Percentiles rank a stretch among this genome's conserved stretches.
Conservation (phyloP, 345 rosid genomes). For the Clarkia xantiana region DNA sequence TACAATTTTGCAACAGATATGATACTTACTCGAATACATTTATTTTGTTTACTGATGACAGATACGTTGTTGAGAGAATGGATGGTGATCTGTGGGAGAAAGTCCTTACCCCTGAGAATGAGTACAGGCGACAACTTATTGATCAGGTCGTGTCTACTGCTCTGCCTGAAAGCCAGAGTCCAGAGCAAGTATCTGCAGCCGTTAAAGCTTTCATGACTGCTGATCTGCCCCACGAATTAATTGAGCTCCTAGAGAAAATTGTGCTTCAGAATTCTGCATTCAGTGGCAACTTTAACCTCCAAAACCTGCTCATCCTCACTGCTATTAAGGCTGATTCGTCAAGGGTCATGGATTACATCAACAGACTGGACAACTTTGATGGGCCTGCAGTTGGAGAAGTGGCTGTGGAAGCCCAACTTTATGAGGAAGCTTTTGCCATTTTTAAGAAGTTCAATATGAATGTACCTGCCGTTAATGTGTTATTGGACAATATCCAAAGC, state of each 20-base stretch:
- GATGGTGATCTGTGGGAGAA: slow-evolving; percentile 97
- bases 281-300: slow-evolving; percentile 93
- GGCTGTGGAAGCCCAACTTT: slow-evolving; percentile 83
- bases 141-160: slow-evolving; percentile 99
- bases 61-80: slow-evolving; percentile 99
- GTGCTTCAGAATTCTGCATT: slow-evolving; percentile 97
- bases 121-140: slow-evolving; percentile 75
- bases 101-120: slow-evolving; percentile 81
- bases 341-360: slow-evolving; percentile 92
- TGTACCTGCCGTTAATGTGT: slow-evolving; percentile 36
- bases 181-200: slow-evolving; percentile 43
- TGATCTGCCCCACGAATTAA: slow-evolving; percentile 36
- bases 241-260: slow-evolving; percentile 60
- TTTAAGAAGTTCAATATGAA: slow-evolving; percentile 43
- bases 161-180: slow-evolving; percentile 47
- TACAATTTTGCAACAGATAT: slow-evolving; percentile 4
- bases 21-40: slow-evolving; percentile 10
- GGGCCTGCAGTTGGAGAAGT: slow-evolving; percentile 98
- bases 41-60: slow-evolving; percentile 16
- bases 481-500: slow-evolving; percentile 30
- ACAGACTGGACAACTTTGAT: slow-evolving; percentile 92
- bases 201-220: slow-evolving; percentile 45
- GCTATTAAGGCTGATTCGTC: slow-evolving; percentile 95
- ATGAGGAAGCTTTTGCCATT: slow-evolving; percentile 54
- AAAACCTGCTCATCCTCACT: slow-evolving; percentile 89